These are phyloP conservation scores for Botrytis fabae DNA, from an alignment of 2,329 filamentous ascomycete genomes.

Conservation along the genomic window DNA sequence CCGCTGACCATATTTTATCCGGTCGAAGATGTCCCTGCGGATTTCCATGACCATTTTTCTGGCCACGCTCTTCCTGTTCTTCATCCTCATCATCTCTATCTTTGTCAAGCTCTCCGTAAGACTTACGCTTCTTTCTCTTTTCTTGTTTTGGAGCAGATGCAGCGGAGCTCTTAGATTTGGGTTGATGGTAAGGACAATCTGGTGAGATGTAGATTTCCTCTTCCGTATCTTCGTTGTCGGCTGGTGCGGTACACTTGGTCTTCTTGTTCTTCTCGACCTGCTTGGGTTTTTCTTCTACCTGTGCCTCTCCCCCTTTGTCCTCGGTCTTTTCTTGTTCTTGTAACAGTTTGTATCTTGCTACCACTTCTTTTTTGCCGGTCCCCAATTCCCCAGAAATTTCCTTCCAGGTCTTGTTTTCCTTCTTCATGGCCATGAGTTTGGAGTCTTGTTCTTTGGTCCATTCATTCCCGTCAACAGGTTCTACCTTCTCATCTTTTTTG, in stretches of 20 bases:
- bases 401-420: conserved; percentile 33
- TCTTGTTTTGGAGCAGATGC: background rate
- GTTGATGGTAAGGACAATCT: conserved; percentile 10
- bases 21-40: conserved; percentile 25
- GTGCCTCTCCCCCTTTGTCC: background rate
- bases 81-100: background rate
- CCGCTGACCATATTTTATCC: conserved; percentile 34
- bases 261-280: background rate
- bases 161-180: background rate
- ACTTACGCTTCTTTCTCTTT: conserved; percentile 16
- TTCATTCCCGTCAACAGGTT: conserved; percentile 7
- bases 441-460: conserved; percentile 37
- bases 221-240: conserved; percentile 7
- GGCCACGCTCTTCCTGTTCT: background rate
- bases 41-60: conserved; percentile 7
- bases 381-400: conserved; percentile 29
- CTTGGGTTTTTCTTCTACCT: background rate
- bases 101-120: conserved; percentile 4
- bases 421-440: conserved; percentile 35
- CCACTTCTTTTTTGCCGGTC: conserved; percentile 27
- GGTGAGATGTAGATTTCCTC: conserved; percentile 8
- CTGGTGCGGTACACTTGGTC: background rate
- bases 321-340: conserved; percentile 22
- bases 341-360: conserved; percentile 27
- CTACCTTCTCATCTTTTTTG: conserved; percentile 12